Evolutionary conservation across 179 eudicot species (phyloP).

Genomic region (Gypsophila paniculata): DNA sequence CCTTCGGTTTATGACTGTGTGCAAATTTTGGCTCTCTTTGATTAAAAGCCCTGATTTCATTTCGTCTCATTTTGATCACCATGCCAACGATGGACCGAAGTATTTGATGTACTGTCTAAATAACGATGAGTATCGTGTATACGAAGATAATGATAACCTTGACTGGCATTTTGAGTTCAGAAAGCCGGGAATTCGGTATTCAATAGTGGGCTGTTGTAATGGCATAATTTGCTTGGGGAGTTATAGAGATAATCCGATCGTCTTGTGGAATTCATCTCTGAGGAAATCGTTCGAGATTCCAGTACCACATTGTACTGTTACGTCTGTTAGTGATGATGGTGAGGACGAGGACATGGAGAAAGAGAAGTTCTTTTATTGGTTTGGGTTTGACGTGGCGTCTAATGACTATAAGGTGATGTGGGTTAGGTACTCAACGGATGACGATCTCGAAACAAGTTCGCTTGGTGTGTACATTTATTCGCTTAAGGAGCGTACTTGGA

Average conservation of each 20-base stretch:
- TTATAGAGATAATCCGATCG: too few relatives aligned
- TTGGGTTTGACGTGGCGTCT: neutral
- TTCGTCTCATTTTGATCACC: neutral
- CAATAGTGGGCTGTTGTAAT: neutral
- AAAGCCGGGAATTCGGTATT: too few relatives aligned
- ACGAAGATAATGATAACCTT: neutral
- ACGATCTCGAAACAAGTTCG: neutral
- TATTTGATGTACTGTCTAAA: neutral
- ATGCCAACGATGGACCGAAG: neutral
- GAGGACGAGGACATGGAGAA: too few relatives aligned
- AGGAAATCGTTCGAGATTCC: neutral
- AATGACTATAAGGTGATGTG: neutral
- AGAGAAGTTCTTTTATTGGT: neutral
- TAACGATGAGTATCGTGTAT: neutral
- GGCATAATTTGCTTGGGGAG: neutral
- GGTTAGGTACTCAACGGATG: neutral
- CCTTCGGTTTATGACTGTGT: neutral
- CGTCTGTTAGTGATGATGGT: neutral
- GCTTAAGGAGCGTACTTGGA: conserved; percentile 1
- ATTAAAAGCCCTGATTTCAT: conserved; percentile 8
- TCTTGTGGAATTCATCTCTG: neutral
- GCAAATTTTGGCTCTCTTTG: neutral
- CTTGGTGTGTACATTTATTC: neutral
- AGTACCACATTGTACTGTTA: neutral
- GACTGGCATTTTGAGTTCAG: neutral